Evolutionary conservation across 208 protist genomes (phyloP).

Genomic region (Acanthamoeba triangularis): DNA sequence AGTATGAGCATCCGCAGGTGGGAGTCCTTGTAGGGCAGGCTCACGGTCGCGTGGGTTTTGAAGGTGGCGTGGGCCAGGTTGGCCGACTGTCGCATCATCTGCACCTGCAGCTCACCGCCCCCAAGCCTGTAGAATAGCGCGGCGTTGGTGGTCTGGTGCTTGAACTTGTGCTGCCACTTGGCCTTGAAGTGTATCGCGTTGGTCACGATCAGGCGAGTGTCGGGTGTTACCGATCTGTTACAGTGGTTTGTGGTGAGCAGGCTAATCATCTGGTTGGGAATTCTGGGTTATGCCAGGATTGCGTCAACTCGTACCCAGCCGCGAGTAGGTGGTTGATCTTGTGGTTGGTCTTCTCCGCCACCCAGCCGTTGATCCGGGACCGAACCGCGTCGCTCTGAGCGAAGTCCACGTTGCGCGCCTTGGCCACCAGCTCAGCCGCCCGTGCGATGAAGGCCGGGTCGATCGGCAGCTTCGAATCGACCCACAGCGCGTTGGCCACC

Average conservation of each 20-base stretch:
- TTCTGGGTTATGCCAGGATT: not conserved
- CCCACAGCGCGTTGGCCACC: slow-evolving; percentile 46
- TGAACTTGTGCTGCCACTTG: not conserved
- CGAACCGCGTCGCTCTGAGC: not conserved
- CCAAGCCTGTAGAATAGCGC: not conserved
- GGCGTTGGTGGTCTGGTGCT: not conserved
- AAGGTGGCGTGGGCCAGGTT: not conserved
- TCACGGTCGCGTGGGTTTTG: not conserved
- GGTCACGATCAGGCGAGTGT: not conserved
- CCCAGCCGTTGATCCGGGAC: slow-evolving; percentile 4
- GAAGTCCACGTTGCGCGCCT: slow-evolving; percentile 41
- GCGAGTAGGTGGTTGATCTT: not conserved
- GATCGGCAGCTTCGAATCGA: not conserved
- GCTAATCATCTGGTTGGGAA: not conserved
- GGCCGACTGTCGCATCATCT: not conserved
- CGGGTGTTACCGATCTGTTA: not conserved
- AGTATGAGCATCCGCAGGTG: slow-evolving; percentile 2
- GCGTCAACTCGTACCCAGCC: not conserved
- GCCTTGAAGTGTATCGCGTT: slow-evolving; percentile 57
- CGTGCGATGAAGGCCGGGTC: not conserved
- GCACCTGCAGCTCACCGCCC: not conserved
- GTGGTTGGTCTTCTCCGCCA: slow-evolving; percentile 1
- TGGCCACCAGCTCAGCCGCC: not conserved
- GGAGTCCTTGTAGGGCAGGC: slow-evolving; percentile 10
- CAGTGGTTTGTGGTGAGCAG: not conserved